Conservation (phyloP, 352 stramenopile species). For the Globisporangium abappressorium region DNA sequence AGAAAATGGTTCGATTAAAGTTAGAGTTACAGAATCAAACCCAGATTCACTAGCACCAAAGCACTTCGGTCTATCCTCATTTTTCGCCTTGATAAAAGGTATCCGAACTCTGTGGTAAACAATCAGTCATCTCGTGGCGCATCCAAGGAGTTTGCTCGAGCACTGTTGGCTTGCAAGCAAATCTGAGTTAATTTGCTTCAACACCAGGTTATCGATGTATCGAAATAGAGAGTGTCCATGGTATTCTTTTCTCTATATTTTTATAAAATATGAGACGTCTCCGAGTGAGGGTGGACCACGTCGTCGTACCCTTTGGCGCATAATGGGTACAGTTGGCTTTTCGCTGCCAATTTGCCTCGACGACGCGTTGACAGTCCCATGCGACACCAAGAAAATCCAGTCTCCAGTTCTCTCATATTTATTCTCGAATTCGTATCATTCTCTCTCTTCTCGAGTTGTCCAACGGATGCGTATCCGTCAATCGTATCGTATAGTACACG, state of each 20-base stretch:
- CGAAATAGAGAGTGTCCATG: neutral
- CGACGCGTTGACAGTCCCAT: neutral
- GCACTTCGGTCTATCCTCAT: neutral
- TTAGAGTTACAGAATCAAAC: neutral
- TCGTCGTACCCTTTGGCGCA: neutral
- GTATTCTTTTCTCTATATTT: neutral
- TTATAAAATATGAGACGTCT: neutral
- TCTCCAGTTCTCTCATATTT: neutral
- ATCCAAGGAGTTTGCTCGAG: too few species aligned
- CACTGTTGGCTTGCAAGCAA: too few species aligned
- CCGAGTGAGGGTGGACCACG: neutral
- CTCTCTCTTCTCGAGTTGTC: neutral
- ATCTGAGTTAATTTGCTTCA: neutral
- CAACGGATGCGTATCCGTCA: neutral
- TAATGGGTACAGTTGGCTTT: neutral
- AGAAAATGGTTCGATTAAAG: neutral
- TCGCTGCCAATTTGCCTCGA: neutral
- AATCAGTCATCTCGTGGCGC: too few species aligned
- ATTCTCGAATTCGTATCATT: neutral
- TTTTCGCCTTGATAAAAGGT: too few species aligned
- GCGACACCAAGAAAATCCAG: slow-evolving; percentile 13
- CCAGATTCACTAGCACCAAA: neutral
- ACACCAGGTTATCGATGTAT: neutral
- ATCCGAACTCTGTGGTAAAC: too few species aligned
- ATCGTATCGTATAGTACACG: neutral